phyloP scores from a whole-genome alignment of 257 asterid genomes.

The Echites panduratus region DNA sequence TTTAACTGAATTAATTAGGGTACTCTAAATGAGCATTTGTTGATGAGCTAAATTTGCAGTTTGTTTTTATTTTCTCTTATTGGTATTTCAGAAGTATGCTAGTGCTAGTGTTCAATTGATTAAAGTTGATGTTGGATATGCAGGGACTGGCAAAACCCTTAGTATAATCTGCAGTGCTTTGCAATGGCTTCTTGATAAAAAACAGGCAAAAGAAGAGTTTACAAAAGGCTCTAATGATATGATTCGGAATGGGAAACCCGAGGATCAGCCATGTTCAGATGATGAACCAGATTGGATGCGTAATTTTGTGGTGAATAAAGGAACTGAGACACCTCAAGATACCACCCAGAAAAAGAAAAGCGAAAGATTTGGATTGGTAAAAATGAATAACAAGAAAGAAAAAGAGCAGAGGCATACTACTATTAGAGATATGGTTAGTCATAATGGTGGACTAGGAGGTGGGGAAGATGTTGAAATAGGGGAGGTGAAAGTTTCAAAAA shows the following conservation, averaged over 20 bases:
- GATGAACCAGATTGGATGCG: slow-evolving; percentile 97
- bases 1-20: not conserved
- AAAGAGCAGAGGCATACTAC: slow-evolving; percentile 17
- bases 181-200: slow-evolving; percentile 86
- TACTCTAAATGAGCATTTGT: not conserved
- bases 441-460: slow-evolving; percentile 20
- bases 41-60: not conserved
- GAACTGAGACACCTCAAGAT: slow-evolving; percentile 29
- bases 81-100: not conserved
- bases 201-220: slow-evolving; percentile 22
- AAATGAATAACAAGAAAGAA: slow-evolving; percentile 12
- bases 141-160: slow-evolving; percentile 97
- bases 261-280: slow-evolving; percentile 27
- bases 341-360: slow-evolving; percentile 25
- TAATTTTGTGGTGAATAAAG: slow-evolving; percentile 49
- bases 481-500: slow-evolving; percentile 27
- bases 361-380: slow-evolving; percentile 22
- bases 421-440: slow-evolving; percentile 38
- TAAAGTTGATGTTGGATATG: slow-evolving; percentile 11
- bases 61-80: not conserved
- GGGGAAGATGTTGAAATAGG: slow-evolving; percentile 20
- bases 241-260: slow-evolving; percentile 26
- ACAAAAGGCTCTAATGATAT: slow-evolving; percentile 9
- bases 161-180: slow-evolving; percentile 95
- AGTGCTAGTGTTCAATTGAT: not conserved